These are phyloP conservation scores for Aspergillus cejpii DNA, from an alignment of 2,329 filamentous ascomycete genomes.

Conservation along the genomic window DNA sequence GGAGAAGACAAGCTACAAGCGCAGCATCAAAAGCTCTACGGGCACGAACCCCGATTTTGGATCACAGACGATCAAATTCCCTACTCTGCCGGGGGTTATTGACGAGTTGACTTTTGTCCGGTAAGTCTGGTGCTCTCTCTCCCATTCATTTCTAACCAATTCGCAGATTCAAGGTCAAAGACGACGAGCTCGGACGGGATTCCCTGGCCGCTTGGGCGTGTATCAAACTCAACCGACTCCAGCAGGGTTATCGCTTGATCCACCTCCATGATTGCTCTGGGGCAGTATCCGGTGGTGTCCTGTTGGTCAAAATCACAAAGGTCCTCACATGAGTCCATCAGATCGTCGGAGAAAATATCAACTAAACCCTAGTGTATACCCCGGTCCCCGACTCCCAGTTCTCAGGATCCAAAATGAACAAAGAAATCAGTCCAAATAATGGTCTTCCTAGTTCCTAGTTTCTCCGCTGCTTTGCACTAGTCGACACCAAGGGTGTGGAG, in stretches of 20 bases:
- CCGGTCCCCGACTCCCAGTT: no score
- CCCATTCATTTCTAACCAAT: neutral
- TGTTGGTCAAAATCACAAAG: slow-evolving; percentile 71
- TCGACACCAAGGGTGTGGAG: neutral
- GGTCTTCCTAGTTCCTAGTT: no score
- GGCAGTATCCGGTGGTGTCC: slow-evolving; percentile 56
- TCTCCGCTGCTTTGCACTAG: neutral
- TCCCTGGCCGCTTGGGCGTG: slow-evolving; percentile 82
- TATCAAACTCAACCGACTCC: slow-evolving; percentile 73
- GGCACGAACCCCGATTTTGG: slow-evolving; percentile 61
- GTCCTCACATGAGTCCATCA: slow-evolving; percentile 14
- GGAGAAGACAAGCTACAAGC: slow-evolving; percentile 48
- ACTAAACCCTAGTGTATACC: no score
- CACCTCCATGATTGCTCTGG: slow-evolving; percentile 67
- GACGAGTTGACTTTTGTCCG: slow-evolving; percentile 66
- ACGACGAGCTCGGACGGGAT: slow-evolving; percentile 75
- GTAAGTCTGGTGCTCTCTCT: slow-evolving; percentile 45
- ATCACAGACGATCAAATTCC: slow-evolving; percentile 54
- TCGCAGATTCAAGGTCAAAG: slow-evolving; percentile 70
- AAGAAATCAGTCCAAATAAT: no score
- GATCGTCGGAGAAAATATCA: no score
- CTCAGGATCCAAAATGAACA: no score
- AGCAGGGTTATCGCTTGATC: slow-evolving; percentile 68
- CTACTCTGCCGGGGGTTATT: slow-evolving; percentile 50
- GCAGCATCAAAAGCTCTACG: slow-evolving; percentile 50